A percentile compares a stretch with the other conserved stretches of the same genome.
These are phyloP conservation scores for Diaporthe humulicola DNA, from an alignment of 2,329 filamentous ascomycete species.

Conservation along the genomic window DNA sequence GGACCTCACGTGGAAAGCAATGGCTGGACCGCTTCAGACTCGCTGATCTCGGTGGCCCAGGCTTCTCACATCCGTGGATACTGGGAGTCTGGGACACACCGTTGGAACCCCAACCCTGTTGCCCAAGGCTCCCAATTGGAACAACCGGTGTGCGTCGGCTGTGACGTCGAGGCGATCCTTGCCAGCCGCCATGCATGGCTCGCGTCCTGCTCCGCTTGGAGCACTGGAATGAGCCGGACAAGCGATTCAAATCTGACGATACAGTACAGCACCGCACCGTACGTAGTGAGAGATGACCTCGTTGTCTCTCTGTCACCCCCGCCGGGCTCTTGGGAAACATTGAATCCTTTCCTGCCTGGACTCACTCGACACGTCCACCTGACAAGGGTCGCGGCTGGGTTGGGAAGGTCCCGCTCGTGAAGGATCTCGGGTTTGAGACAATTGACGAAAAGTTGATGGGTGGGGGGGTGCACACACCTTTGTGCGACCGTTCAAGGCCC, in stretches of 20 bases:
- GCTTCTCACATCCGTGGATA: constrained; percentile 24
- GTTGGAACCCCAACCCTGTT: constrained; percentile 33
- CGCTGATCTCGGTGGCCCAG: constrained; percentile 35
- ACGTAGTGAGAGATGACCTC: constrained; percentile 16
- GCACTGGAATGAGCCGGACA: constrained; percentile 19
- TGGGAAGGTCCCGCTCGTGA: constrained; percentile 37
- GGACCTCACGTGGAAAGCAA: constrained; percentile 38
- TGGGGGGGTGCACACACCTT: constrained; percentile 30
- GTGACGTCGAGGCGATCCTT: constrained; percentile 32
- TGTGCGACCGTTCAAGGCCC: constrained; percentile 36
- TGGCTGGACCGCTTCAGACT: constrained; percentile 35
- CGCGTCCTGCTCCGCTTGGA: constrained; percentile 20
- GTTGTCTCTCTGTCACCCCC: constrained; percentile 9
- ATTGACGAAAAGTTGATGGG: constrained; percentile 36
- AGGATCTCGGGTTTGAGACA: constrained; percentile 39
- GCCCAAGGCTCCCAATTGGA: constrained; percentile 28
- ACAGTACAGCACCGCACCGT: neutral
- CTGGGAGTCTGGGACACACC: neutral
- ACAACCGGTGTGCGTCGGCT: constrained; percentile 34
- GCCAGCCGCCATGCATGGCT: constrained; percentile 33
- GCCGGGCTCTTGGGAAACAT: neutral
- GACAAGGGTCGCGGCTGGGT: constrained; percentile 31
- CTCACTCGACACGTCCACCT: constrained; percentile 24
- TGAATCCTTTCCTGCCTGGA: neutral
- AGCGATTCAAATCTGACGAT: constrained; percentile 13